Evolutionary conservation across 2,329 filamentous ascomycete species (phyloP), one percentile per base, ranked within the genome.

Genomic region (Hirsutella rhossiliensis): DNA sequence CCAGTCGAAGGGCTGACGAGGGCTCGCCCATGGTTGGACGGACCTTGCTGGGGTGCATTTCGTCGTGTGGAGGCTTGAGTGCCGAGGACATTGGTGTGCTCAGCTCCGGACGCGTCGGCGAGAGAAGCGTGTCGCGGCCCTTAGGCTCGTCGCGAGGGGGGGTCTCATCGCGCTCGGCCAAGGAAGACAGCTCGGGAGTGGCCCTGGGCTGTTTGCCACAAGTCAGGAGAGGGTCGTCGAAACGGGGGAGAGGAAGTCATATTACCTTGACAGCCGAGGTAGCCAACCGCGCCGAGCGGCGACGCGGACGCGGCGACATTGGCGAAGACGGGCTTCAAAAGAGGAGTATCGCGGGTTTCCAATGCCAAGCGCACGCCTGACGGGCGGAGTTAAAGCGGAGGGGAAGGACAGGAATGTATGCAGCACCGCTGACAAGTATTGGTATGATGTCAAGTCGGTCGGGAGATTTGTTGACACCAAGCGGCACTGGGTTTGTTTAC

Each of bases 21-120:
- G 83, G 77, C 38, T 85, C 71, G 43, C 84, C 85, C 48, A 80
- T 83, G 19, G 84, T 89, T 50, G 77, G 73, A 45, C 92, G 87
- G 45, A 79, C 77, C 58, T 84, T 85, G 67, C 84, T 85, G 9
- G 90, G 90, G 59, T 96, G 89, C 89, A 96, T 96, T 61, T 95
- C 88, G 47, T 81, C 78, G 50, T 74, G 73, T 40, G 82, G 69
- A 20, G 87, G 84, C 65, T 84, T 83, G 52, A 83, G 67, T 6
- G 79, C 73, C 4, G 79, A 78, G 13, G 73, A 75, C 34, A 77
- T 76, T 5, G 87, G 87, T 2, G 84, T 82, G 27, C 56, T 57
- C 4, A 66, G 6, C 41, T 54, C 53, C 32, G 67, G 58, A 42
- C 54, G 52, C 38, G 55, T 56, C 46, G 64, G 66, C 18, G 65